Conservation (phyloP, 768 basidiomycete genomes). For the Pholiota conissans region DNA sequence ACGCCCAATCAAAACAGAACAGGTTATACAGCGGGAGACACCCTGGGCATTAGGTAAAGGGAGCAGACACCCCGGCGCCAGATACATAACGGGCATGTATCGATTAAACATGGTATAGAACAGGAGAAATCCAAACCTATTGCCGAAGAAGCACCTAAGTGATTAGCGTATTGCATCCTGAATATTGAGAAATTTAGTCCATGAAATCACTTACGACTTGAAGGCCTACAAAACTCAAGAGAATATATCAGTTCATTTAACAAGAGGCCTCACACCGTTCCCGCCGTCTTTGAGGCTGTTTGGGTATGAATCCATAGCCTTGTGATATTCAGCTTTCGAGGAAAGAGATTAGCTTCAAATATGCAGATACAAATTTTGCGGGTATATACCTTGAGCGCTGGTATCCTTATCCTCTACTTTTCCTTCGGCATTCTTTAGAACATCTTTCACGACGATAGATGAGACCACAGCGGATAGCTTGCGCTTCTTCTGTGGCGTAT, state of each 20-base stretch:
- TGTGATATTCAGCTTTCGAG: slow-evolving; percentile 24
- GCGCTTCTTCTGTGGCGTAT: slow-evolving; percentile 17
- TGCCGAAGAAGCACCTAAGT: neutral
- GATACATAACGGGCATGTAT: too few relatives aligned
- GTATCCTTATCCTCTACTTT: slow-evolving; percentile 1
- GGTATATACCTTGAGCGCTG: slow-evolving; percentile 16
- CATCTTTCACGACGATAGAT: neutral
- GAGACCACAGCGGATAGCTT: slow-evolving; percentile 7
- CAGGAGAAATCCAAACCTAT: neutral
- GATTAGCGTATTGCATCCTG: neutral
- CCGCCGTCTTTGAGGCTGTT: slow-evolving; percentile 26
- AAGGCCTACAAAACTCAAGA: slow-evolving; percentile 5
- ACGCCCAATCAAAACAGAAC: too few relatives aligned
- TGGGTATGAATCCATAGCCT: slow-evolving; percentile 23
- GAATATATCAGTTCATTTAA: slow-evolving; percentile 20
- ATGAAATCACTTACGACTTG: slow-evolving; percentile 21
- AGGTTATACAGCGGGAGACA: too few relatives aligned
- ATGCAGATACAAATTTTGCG: neutral
- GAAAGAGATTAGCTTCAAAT: neutral
- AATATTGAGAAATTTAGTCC: neutral
- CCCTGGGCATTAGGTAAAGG: too few relatives aligned
- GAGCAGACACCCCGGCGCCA: too few relatives aligned
- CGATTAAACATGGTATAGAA: too few relatives aligned
- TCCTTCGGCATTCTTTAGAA: slow-evolving; percentile 1
- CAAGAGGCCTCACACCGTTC: slow-evolving; percentile 30